Evolutionary conservation across 306 rosid genomes (phyloP), one percentile per base, ranked within the genome.

Genomic region (Crataegus laevigata): DNA sequence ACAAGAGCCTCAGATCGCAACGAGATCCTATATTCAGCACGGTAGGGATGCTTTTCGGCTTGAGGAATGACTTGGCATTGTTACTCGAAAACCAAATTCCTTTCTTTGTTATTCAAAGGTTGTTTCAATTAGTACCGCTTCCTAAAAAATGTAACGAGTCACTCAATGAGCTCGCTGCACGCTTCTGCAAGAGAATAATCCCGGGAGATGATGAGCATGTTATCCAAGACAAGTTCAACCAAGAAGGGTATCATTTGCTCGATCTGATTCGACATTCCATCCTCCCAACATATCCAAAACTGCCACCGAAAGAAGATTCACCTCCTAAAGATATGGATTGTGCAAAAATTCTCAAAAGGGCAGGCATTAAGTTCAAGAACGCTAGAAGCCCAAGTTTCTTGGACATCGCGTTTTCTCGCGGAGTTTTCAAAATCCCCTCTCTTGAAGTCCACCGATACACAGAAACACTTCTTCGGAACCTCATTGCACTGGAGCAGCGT

Each of bases 61-160:
- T 87, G 68, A 84, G 84, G 76, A 32, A 77, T 45, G 68, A 89
- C 79, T 59, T 89, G 82, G 63, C 19, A 10, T 3, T 89, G 2
- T 64, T 87, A 59, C 73, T 83, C 4, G 94, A 85, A 77, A 89
- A 89, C 81, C 94, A 89, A 73, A 80, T 89, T 11, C 94, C 94
- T 6, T 60, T 79, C 19, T 72, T 85, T 75, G 76, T 87, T 77
- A 78, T 89, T 24, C 87, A 79, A 12, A 72, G 79, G 26, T 8
- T 89, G 18, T 85, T 82, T 24, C 79, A 72, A 29, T 69, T 86
- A 43, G 86, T 86, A 36, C 88, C 85, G 22, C 57, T 77, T 78
- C 88, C 90, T 11, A n/a, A 2, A 22, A 64, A 73, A 8, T 83
- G 87, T 36, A 51, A 69, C 8, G 69, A 68, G 64, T 26, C 77